Conservation (phyloP, 768 basidiomycete genomes). For the Boletus reticulatus region DNA sequence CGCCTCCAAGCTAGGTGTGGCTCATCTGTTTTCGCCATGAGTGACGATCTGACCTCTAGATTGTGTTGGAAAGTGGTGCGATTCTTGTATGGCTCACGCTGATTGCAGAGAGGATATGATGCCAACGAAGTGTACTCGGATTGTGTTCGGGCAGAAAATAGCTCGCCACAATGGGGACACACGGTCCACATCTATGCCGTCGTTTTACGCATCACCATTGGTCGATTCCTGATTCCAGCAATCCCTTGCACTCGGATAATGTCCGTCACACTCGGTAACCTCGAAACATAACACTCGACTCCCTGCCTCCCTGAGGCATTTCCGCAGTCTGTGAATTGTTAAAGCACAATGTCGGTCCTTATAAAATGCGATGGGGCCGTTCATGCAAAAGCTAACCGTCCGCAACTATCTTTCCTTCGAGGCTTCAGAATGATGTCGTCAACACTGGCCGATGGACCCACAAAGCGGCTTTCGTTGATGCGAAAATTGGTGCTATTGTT, state of each 20-base stretch:
- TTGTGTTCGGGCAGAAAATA: background rate
- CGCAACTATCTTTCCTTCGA: background rate
- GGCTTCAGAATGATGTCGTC: conserved; percentile 6
- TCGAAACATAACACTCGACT: background rate
- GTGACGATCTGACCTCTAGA: too few relatives aligned
- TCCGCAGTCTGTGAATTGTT: too few relatives aligned
- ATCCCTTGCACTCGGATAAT: background rate
- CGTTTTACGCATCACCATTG: background rate
- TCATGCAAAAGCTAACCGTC: background rate
- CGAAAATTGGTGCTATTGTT: conserved; percentile 32
- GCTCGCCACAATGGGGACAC: background rate
- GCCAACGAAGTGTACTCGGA: too few relatives aligned
- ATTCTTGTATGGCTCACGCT: too few relatives aligned
- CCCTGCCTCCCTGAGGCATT: too few relatives aligned
- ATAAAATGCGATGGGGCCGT: background rate
- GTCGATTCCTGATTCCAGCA: background rate
- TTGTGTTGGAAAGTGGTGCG: too few relatives aligned
- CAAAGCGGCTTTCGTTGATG: conserved; percentile 17
- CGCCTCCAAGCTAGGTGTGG: too few relatives aligned
- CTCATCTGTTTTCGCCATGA: too few relatives aligned
- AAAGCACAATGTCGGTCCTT: background rate
- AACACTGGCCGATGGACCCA: background rate
- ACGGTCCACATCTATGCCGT: background rate
- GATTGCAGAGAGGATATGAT: too few relatives aligned
- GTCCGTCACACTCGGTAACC: background rate